These are phyloP conservation scores for Calonectria crousiana DNA, from an alignment of 2,329 filamentous ascomycete genomes.

Conservation along the genomic window DNA sequence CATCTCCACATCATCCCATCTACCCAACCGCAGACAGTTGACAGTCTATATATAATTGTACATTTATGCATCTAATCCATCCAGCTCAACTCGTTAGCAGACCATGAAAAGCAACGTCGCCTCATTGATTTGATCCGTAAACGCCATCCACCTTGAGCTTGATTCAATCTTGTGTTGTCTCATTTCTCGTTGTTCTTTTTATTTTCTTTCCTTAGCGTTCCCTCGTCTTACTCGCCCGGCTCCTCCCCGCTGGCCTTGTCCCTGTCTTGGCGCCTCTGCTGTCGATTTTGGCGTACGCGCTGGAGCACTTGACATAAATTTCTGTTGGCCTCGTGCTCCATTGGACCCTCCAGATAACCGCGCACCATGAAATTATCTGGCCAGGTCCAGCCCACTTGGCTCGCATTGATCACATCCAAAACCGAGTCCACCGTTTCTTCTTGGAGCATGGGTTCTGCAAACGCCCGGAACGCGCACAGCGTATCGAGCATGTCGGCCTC, in stretches of 20 bases:
- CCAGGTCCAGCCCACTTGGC: conserved; percentile 51
- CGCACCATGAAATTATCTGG: conserved; percentile 53
- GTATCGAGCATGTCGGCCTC: conserved; percentile 52
- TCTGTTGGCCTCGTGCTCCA: conserved; percentile 40
- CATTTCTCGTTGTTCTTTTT: not conserved
- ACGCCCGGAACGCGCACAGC: conserved; percentile 61
- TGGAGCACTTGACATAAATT: conserved; percentile 43
- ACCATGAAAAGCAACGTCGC: conserved; percentile 5
- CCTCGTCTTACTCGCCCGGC: conserved; percentile 6
- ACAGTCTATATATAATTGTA: conserved; percentile 21
- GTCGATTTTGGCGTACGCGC: conserved; percentile 31
- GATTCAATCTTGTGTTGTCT: not conserved
- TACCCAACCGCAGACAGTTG: not conserved
- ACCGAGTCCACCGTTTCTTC: conserved; percentile 47
- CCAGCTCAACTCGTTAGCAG: not conserved
- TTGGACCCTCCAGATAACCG: conserved; percentile 46
- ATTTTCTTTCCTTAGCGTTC: not conserved
- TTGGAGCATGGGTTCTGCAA: conserved; percentile 58
- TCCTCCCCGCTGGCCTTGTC: conserved; percentile 1
- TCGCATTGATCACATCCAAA: conserved; percentile 41
- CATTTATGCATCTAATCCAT: conserved; percentile 10
- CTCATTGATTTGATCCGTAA: conserved; percentile 23
- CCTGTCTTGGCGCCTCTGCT: conserved; percentile 15
- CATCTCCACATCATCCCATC: not conserved
- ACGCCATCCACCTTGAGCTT: conserved; percentile 19